Evolutionary conservation across 257 asterid species (phyloP).

Genomic region (Misopates orontium): DNA sequence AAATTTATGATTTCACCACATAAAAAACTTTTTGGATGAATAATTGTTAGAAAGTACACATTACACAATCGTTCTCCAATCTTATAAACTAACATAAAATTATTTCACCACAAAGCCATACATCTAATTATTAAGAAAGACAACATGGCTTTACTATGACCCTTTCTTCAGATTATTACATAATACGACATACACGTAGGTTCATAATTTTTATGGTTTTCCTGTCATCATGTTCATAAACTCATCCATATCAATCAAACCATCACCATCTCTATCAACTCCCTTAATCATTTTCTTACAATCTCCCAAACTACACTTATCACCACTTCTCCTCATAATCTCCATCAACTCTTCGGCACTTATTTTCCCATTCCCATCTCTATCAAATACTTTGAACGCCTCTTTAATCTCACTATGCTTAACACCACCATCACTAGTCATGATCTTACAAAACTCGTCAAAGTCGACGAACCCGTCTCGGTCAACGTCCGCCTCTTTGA

Average conservation of each 20-base stretch:
- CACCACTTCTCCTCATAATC: constrained; percentile 47
- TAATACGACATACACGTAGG: too few species aligned
- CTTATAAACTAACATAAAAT: too few species aligned
- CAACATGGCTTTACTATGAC: too few species aligned
- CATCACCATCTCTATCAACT: constrained; percentile 53
- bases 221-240: constrained; percentile 44
- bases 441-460: constrained; percentile 38
- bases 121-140: too few species aligned
- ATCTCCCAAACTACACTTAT: constrained; percentile 37
- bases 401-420: constrained; percentile 31
- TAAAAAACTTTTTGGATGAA: too few species aligned
- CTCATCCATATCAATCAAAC: constrained; percentile 41
- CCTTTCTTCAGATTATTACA: too few species aligned
- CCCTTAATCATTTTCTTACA: constrained; percentile 42
- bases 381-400: constrained; percentile 41
- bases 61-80: too few species aligned
- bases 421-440: constrained; percentile 30
- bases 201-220: constrained; percentile 26
- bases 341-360: constrained; percentile 44
- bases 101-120: too few species aligned
- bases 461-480: constrained; percentile 53
- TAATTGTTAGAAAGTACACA: too few species aligned
- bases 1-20: too few species aligned
- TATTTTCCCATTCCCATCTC: constrained; percentile 47
- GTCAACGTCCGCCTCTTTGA: constrained; percentile 40